Conservation (phyloP, 345 rosid genomes). For the Melaleuca alternifolia region DNA sequence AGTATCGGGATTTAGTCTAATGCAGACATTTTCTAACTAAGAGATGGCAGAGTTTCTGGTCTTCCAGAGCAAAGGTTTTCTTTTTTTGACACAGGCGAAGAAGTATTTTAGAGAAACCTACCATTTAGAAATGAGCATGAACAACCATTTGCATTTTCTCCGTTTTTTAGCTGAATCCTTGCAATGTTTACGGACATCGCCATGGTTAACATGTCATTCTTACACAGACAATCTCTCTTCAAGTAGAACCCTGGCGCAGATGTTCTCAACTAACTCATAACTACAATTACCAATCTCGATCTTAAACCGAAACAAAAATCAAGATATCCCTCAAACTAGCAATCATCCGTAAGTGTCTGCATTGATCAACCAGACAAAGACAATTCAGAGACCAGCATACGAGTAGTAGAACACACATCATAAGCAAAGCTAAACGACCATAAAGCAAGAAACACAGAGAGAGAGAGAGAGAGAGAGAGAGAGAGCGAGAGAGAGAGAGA, state of each 20-base stretch:
- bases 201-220: neutral
- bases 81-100: neutral
- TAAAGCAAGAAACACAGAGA: neutral
- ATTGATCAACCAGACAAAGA: neutral
- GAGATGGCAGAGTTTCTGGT: neutral
- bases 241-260: neutral
- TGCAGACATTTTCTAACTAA: neutral
- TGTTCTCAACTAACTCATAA: neutral
- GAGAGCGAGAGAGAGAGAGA: neutral
- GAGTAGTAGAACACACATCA: neutral
- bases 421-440: neutral
- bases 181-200: neutral
- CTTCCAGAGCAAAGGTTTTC: neutral
- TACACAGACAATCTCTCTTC: neutral
- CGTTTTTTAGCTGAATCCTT: neutral
- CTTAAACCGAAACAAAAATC: neutral
- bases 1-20: neutral
- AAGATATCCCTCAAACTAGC: neutral
- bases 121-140: neutral
- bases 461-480: neutral
- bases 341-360: neutral
- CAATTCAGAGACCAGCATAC: neutral
- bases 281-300: neutral
- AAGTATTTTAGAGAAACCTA: neutral
- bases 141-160: neutral